Conservation (phyloP, 129 eudicot species). For the Saussurea involucrata region DNA sequence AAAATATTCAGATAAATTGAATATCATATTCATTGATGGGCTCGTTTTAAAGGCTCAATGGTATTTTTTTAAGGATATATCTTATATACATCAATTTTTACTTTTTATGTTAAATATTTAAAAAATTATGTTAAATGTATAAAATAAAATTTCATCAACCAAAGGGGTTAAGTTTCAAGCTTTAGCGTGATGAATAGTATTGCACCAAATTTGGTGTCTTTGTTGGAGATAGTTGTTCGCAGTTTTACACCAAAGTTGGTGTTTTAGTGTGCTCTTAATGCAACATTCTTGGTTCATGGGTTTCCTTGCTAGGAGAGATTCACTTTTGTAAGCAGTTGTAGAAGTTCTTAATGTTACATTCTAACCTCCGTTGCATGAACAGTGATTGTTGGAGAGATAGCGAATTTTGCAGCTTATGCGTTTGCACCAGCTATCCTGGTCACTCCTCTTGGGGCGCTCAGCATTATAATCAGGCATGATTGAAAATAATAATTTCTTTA, state of each 20-base stretch:
- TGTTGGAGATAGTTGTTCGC: neutral
- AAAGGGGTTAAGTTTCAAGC: neutral
- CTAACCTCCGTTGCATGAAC: conserved; percentile 8
- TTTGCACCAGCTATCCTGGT: conserved; percentile 94
- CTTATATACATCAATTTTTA: neutral
- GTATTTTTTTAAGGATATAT: neutral
- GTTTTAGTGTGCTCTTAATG: neutral
- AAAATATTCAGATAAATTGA: neutral
- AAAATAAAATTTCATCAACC: neutral
- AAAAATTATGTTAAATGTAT: neutral
- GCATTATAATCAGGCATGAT: conserved; percentile 89
- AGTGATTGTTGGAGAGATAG: conserved; percentile 95
- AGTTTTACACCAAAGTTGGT: neutral
- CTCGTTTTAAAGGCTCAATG: neutral
- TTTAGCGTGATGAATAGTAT: neutral
- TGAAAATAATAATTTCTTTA: neutral
- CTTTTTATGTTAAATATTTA: neutral
- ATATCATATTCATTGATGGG: neutral
- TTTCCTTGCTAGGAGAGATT: neutral
- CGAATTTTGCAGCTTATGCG: conserved; percentile 95
- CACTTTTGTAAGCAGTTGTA: neutral
- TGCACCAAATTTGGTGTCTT: neutral
- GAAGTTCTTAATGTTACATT: neutral
- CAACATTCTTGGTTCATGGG: neutral
- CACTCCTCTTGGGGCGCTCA: conserved; percentile 97